Conservation (phyloP, 1,284 basidiomycete genomes). For the Ustilago xerochloae region DNA sequence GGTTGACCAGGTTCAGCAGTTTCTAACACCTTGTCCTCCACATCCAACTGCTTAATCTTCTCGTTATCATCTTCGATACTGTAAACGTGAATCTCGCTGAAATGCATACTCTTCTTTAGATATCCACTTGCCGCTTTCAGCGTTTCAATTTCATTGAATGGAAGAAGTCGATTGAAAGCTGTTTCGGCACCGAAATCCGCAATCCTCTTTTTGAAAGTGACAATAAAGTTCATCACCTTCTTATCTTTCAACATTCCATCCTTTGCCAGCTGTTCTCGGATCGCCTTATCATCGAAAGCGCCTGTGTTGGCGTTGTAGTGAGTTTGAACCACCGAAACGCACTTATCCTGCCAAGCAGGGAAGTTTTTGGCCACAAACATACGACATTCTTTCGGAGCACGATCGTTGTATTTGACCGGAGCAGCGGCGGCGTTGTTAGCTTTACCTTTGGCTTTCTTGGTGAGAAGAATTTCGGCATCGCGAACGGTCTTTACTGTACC, state of each 20-base stretch:
- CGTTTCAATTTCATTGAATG: conserved; percentile 86
- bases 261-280: conserved; percentile 78
- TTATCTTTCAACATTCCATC: conserved; percentile 95
- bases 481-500: conserved; percentile 87
- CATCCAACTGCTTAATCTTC: conserved; percentile 73
- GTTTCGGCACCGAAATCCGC: conserved; percentile 79
- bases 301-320: conserved; percentile 76
- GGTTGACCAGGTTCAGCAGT: conserved; percentile 81
- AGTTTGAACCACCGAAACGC: conserved; percentile 80
- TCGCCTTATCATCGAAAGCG: conserved; percentile 84
- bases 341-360: conserved; percentile 91
- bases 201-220: conserved; percentile 92
- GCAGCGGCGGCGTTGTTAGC: conserved; percentile 19
- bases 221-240: conserved; percentile 92
- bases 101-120: conserved; percentile 82
- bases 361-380: conserved; percentile 90
- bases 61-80: conserved; percentile 77
- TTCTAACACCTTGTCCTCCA: conserved; percentile 79
- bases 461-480: conserved; percentile 77
- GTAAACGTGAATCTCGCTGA: conserved; percentile 79
- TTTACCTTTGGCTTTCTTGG: conserved; percentile 60
- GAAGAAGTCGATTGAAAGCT: conserved; percentile 86
- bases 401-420: conserved; percentile 60
- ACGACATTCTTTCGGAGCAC: conserved; percentile 78
- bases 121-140: conserved; percentile 73